Percentiles rank a stretch among this genome's conserved stretches.
phyloP scores from a whole-genome alignment of 495 filamentous ascomycete species.

The Podospora australis region DNA sequence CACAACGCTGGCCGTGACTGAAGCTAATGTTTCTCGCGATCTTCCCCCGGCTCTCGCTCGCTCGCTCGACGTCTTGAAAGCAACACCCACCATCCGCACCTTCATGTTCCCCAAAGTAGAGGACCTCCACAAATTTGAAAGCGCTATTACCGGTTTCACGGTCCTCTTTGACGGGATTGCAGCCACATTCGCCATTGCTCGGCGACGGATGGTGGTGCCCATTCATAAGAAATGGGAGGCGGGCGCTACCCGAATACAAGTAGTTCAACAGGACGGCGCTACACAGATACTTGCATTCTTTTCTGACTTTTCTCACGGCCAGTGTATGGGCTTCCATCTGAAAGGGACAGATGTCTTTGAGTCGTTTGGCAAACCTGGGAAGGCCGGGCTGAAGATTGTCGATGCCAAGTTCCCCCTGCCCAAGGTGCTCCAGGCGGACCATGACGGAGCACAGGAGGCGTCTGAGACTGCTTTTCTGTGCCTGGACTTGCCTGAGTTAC shows the following conservation, averaged over 20 bases:
- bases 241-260: constrained; percentile 63
- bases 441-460: constrained; percentile 21
- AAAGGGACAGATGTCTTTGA: constrained; percentile 78
- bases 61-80: constrained; percentile 41
- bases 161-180: constrained; percentile 72
- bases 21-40: constrained; percentile 54
- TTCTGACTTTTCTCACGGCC: constrained; percentile 70
- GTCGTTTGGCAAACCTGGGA: constrained; percentile 57
- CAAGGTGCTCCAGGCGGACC: constrained; percentile 46
- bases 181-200: constrained; percentile 68
- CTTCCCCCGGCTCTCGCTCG: constrained; percentile 47
- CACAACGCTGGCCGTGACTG: constrained; percentile 59
- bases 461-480: constrained; percentile 62
- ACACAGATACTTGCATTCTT: constrained; percentile 78
- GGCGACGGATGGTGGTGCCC: constrained; percentile 80
- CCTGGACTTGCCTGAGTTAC: constrained; percentile 79
- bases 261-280: constrained; percentile 65
- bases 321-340: constrained; percentile 80
- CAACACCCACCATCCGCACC: constrained; percentile 43
- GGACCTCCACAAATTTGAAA: constrained; percentile 72
- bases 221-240: constrained; percentile 90
- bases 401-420: constrained; percentile 89
- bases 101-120: constrained; percentile 45
- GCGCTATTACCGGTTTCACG: constrained; percentile 66
- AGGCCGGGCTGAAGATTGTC: constrained; percentile 63